Evolutionary conservation across 208 protist genomes (phyloP).

Genomic region (Entamoeba nuttalli): DNA sequence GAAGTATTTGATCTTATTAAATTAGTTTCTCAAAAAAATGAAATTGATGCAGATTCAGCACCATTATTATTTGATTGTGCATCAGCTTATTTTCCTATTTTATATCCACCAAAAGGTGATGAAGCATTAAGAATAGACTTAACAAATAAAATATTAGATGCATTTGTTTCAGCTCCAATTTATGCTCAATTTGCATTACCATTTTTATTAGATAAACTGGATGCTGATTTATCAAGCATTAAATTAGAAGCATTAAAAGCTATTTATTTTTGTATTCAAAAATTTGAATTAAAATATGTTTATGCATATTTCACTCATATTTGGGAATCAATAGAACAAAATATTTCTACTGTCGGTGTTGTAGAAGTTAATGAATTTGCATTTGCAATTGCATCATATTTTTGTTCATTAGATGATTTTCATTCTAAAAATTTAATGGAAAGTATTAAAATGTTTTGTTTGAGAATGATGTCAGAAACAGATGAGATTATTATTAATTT

Average conservation of each 20-base stretch:
- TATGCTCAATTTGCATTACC: background rate
- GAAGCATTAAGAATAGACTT: background rate
- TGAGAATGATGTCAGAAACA: background rate
- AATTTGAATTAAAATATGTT: background rate
- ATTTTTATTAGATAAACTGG: background rate
- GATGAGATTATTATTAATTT: background rate
- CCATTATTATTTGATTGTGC: background rate
- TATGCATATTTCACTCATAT: background rate
- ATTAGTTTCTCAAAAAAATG: background rate
- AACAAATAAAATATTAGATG: background rate
- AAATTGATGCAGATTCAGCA: background rate
- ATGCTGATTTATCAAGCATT: background rate
- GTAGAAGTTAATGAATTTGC: background rate
- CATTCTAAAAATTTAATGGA: background rate
- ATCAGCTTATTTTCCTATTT: background rate
- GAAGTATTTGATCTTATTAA: background rate
- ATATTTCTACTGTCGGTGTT: background rate
- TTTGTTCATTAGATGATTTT: background rate
- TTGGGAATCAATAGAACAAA: background rate
- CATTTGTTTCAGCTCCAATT: background rate
- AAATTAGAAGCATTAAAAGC: background rate
- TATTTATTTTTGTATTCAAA: background rate
- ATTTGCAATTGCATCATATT: background rate
- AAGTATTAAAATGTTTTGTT: background rate
- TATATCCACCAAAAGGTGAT: background rate